Evolutionary conservation across 1,139 yeast species (phyloP), one percentile per base, ranked within the genome.

Genomic region (Lodderomyces jiufengensis): DNA sequence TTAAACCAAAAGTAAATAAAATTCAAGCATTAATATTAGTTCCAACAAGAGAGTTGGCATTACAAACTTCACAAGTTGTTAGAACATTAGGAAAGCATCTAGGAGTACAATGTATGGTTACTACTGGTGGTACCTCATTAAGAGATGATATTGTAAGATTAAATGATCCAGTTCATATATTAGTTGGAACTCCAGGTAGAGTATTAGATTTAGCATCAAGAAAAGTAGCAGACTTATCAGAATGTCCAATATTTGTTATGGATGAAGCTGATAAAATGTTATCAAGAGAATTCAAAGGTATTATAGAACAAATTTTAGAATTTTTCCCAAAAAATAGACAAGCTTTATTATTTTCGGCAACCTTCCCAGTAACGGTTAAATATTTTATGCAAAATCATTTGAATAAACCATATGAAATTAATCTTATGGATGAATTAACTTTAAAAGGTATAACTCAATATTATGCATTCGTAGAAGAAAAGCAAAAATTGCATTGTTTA

Each of bases 261-360:
- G 99, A 92, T 63, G 99, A 92, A 70, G 99, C 98, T 37, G 99
- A 92, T 64, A 94, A 92, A 63, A 86, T 92, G 84, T 76, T 92
- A 46, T 80, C 94, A 32, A 80, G 90, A 50, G 98, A 92, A 57
- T 94, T 92, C 61, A 84, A 85, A 50, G 78, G 80, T 27, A 81
- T 90, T 41, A 86, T 92, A 49, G 95, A 86, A 60, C 95, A 87
- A 61, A 84, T 92, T 43, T 73, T 92, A 52, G 72, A 74, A 33
- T 86, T 84, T 55, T 82, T 92, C 74, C 95, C 97, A 21, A 65
- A 71, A 44, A 67, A 65, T 40, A 86, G 88, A 58, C 98, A 92
- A 67, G 84, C 95, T 22, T 70, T 92, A 47, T 75, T 92, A 54
- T 92, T 88, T 57, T 81, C 94, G 43, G 98, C 98, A 27, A 92